Conservation (phyloP, 148 eudicot species). For the Agrostemma githago region DNA sequence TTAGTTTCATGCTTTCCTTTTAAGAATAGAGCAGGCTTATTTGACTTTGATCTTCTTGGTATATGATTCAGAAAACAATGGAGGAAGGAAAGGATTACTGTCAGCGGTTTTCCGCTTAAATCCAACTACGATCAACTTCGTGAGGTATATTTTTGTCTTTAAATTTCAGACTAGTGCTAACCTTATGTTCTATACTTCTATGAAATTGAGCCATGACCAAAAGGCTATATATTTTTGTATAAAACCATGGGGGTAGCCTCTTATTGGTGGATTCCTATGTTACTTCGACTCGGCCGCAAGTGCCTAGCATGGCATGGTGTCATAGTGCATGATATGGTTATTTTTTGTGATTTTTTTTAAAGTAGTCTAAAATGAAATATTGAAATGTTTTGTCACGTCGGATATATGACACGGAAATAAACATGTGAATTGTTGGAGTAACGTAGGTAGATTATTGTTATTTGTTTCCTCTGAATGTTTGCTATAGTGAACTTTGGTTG, state of each 20-base stretch:
- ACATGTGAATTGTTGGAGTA: no score
- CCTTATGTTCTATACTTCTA: not conserved
- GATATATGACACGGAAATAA: no score
- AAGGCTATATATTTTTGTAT: not conserved
- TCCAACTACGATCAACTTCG: constrained; percentile 93
- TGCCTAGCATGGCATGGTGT: no score
- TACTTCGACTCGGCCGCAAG: no score
- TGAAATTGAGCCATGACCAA: not conserved
- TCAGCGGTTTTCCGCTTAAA: constrained; percentile 77
- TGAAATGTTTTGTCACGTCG: no score
- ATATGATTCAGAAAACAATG: constrained; percentile 82
- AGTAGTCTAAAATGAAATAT: no score
- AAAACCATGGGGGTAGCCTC: not conserved
- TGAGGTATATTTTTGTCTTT: constrained; percentile 50
- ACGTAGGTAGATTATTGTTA: no score
- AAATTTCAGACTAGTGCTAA: not conserved
- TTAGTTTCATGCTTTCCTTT: not conserved
- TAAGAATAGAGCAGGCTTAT: not conserved
- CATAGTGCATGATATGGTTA: no score
- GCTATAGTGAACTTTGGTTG: not conserved
- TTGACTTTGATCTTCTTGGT: constrained; percentile 14
- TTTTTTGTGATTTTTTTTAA: no score
- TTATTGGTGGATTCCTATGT: not conserved
- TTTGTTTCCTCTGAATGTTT: not conserved
- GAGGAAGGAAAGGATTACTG: constrained; percentile 86